phyloP scores from a whole-genome alignment of 148 eudicot genomes.

The Mesembryanthemum crystallinum region DNA sequence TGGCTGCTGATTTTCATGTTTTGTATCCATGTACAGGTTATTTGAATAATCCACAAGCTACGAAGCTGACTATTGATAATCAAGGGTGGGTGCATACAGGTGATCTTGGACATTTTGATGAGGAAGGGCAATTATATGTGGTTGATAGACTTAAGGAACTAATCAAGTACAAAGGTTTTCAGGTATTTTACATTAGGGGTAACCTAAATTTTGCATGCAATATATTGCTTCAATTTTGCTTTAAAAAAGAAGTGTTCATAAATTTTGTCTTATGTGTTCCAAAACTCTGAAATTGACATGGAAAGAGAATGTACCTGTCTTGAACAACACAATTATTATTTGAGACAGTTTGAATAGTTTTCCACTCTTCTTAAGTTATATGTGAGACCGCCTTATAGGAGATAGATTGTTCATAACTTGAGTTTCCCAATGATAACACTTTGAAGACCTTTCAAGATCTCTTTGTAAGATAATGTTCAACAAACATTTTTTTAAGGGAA shows the following conservation, averaged over 20 bases:
- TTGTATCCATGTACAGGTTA: constrained; percentile 43
- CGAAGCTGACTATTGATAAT: constrained; percentile 58
- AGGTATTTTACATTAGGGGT: constrained; percentile 35
- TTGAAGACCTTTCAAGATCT: no score
- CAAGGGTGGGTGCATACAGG: constrained; percentile 82
- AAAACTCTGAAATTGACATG: neutral
- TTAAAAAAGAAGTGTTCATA: no score
- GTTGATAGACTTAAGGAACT: constrained; percentile 83
- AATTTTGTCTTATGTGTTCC: no score
- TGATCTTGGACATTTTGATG: constrained; percentile 83
- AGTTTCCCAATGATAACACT: no score
- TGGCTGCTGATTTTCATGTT: neutral
- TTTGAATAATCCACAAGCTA: constrained; percentile 64
- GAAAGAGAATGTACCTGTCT: neutral
- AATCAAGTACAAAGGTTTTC: constrained; percentile 81
- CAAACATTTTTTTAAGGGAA: no score
- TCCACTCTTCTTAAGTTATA: no score
- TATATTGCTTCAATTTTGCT: neutral
- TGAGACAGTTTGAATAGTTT: no score
- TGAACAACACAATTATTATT: no score
- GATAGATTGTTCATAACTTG: no score
- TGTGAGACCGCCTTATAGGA: no score
- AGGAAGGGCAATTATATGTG: constrained; percentile 66
- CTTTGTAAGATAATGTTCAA: no score
- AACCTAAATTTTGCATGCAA: neutral